Base-by-base conservation (phyloP, 768 basidiomycete genomes). In the Phlebiopsis gigantea region DNA sequence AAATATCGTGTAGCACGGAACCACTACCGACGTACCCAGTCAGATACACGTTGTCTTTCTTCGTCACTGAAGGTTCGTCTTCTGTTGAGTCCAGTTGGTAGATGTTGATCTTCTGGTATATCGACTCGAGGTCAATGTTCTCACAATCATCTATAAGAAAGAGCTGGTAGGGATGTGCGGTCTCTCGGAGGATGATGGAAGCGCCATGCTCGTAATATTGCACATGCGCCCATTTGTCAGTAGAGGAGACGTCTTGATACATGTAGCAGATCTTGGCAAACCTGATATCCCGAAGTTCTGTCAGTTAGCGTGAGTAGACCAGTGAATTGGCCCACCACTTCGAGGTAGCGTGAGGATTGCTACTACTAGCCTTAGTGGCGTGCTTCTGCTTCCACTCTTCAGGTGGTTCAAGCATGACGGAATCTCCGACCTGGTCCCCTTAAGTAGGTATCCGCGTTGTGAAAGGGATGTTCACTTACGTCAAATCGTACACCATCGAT, bases 161-260 rank as follows among this genome's bases (percentile, higher is more conserved):
- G 0, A 90, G 72, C 0, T 79, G 75, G 57, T 80, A 78, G 0
- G 87, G 76, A 55, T 90, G 87, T 0, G 86, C 77, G 0, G 79
- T 76, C 62, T 90, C 83, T 61, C 87, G 83, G 1, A 89, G 72
- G 12, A 86, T 61, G 0, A 85, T 89, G 60, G 84, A 81, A 21
- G 76, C 80, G 10, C 83, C 83, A 69, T 88, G 88, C 9, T 73
- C 71, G 56, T 82, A 76, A 88, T 88, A 90, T 55, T 86, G 84
- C 0, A 78, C 86, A 67, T 90, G 88, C 54, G 87, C 83, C 70
- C 74, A 77, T 63, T 82, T 22, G 28, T 31, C 54, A 84, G 53
- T 61, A 1, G 28, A 29, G 9, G 61, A 69, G 7, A 65, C 54
- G 22, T 72, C 67, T 52, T 84, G 79, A 58, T 78, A 85, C 56